Evolutionary conservation across 2,329 filamentous ascomycete species (phyloP), one percentile per base, ranked within the genome.

Genomic region (Colletotrichum tofieldiae): DNA sequence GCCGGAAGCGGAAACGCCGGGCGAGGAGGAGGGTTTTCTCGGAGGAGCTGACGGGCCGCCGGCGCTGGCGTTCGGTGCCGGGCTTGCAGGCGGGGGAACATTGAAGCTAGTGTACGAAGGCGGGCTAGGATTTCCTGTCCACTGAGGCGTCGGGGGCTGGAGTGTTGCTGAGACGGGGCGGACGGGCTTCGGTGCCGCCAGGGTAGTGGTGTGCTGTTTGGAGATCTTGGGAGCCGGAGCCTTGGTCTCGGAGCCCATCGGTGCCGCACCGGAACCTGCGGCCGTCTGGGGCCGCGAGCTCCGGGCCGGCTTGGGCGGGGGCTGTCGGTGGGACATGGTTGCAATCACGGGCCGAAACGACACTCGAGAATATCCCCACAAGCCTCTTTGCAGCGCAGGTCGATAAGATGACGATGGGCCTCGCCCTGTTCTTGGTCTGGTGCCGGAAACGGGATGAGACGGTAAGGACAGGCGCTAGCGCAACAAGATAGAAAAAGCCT

Each of bases 21-120:
- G 11, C 18, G n/a, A 64, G 16, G 43, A 58, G 12, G 45, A 41
- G 3, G 37, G 23, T 1, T 23, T 47, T 12, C 32, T 47, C 3
- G 62, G 55, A n/a, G 67, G 54, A 0, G 59, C 56, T 6, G 56
- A 41, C 8, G 56, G 43, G 63, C 64, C 45, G 16, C 29, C 23
- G 4, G 45, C 32, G 29, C 54, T 63, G 49, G 41, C 20, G 54
- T 32, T 60, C n/a, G 69, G 69, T 7, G 54, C 65, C 41, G 69
- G 69, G 20, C 69, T 72, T 4, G 59, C 65, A 4, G 69, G 69
- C 23, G 69, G 69, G 5, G 69, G 69, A 14, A 64, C 61, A 23
- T 64, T 32, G 29, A 72, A 72, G 59, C 69, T 72, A 12, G 69
- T 72, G 65, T 72, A 72, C 18, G 56, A 67, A 3, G 69, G 49